Percentiles rank a stretch among this genome's conserved stretches.
Conservation (phyloP, 306 rosid species). For the Boehmeria nivea region DNA sequence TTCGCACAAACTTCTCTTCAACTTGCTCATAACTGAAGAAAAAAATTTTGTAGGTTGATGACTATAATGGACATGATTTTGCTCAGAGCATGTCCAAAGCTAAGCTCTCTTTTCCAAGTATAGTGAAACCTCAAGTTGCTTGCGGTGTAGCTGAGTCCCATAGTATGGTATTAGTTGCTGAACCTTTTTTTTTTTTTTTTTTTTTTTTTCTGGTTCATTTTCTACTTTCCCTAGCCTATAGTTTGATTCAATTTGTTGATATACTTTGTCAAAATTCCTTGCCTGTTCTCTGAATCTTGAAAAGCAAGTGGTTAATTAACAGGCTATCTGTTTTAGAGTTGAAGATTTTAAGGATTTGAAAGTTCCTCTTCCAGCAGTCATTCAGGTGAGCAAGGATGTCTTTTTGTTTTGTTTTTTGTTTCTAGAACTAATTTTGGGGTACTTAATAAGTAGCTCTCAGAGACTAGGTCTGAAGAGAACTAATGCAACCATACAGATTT, state of each 20-base stretch:
- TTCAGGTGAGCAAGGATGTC: conserved; percentile 46
- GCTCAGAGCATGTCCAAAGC: conserved; percentile 45
- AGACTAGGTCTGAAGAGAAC: too few species aligned
- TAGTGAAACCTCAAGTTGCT: conserved; percentile 93
- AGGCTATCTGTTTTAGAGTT: conserved; percentile 68
- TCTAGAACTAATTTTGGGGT: neutral
- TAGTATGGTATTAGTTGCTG: conserved; percentile 44
- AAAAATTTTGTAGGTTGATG: conserved; percentile 42
- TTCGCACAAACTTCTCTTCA: neutral
- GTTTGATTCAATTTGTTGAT: neutral
- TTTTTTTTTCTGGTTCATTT: neutral
- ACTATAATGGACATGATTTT: conserved; percentile 44
- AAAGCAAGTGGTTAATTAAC: conserved; percentile 8
- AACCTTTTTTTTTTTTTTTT: conserved; percentile 7
- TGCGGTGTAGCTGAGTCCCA: conserved; percentile 86
- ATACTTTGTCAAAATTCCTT: neutral
- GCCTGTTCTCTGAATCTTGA: neutral
- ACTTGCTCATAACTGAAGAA: neutral
- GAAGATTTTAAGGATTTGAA: conserved; percentile 57
- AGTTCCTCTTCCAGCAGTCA: conserved; percentile 88
- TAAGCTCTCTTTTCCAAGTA: conserved; percentile 64
- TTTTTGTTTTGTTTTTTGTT: neutral
- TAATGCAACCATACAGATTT: too few species aligned
- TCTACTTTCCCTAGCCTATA: neutral
- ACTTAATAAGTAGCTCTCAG: too few species aligned